Evolutionary conservation across 305 asterid genomes (phyloP).

Genomic region (Salvia sclarea): DNA sequence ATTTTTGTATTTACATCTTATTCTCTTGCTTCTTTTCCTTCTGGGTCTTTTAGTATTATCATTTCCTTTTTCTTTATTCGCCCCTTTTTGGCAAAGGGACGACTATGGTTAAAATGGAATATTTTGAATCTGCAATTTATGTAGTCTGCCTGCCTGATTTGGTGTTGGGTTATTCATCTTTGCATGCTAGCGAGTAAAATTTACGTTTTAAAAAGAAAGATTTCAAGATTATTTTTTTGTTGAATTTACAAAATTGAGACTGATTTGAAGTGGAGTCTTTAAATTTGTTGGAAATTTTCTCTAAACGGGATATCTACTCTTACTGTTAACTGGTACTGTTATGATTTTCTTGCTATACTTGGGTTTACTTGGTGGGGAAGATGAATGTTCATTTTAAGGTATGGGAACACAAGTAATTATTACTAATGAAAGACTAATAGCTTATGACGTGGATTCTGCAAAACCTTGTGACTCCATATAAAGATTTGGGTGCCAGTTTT

Average conservation of each 20-base stretch:
- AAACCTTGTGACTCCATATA: not conserved
- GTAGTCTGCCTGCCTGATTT: conserved; percentile 18
- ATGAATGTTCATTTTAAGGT: not conserved
- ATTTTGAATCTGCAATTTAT: conserved; percentile 11
- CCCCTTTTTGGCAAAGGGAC: not conserved
- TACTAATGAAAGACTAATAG: not conserved
- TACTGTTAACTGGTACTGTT: not conserved
- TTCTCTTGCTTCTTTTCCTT: conserved; percentile 2
- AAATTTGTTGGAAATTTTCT: not conserved
- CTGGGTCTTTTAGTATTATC: conserved; percentile 13
- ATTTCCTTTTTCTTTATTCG: not conserved
- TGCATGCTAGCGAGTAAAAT: conserved; percentile 3
- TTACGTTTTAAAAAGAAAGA: not conserved
- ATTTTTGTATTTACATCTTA: conserved; percentile 1
- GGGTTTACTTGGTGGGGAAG: not conserved
- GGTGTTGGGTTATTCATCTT: conserved; percentile 5
- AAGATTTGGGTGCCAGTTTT: not conserved
- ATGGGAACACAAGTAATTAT: not conserved
- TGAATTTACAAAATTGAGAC: conserved; percentile 4
- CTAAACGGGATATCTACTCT: not conserved
- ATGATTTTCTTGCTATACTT: not conserved
- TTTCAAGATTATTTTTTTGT: not conserved
- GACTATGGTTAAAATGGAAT: not conserved
- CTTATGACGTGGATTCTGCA: not conserved
- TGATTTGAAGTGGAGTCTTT: conserved; percentile 6